A percentile compares a stretch with the other conserved stretches of the same genome.
Evolutionary conservation across 768 basidiomycete genomes (phyloP).

Genomic region (Candolleomyces aberdarensis): DNA sequence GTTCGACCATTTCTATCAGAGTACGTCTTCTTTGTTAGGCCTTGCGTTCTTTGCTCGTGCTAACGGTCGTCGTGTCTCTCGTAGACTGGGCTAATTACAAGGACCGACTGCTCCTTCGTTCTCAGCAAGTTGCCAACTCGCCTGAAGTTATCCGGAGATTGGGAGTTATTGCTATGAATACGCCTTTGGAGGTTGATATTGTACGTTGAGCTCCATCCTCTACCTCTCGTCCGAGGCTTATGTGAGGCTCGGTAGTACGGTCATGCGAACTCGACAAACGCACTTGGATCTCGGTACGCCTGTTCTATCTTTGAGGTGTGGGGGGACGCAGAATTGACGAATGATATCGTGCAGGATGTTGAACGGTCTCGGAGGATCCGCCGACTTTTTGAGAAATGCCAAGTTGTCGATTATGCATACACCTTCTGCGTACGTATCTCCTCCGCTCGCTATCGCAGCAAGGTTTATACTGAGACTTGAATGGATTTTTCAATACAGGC

Average conservation of each 20-base stretch:
- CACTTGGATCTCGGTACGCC: slow-evolving; percentile 37
- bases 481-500: slow-evolving; percentile 13
- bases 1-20: slow-evolving; percentile 46
- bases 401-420: slow-evolving; percentile 52
- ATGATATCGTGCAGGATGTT: slow-evolving; percentile 33
- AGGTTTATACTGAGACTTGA: not conserved
- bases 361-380: slow-evolving; percentile 47
- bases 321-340: not conserved
- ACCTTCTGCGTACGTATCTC: slow-evolving; percentile 37
- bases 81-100: slow-evolving; percentile 46
- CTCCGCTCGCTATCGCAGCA: no score
- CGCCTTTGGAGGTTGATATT: slow-evolving; percentile 48
- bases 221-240: not conserved
- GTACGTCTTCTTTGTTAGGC: slow-evolving; percentile 20
- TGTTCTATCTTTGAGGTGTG: not conserved
- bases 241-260: slow-evolving; percentile 30
- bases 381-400: slow-evolving; percentile 46
- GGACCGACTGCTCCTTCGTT: slow-evolving; percentile 43
- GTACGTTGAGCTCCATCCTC: slow-evolving; percentile 21
- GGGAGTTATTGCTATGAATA: slow-evolving; percentile 51
- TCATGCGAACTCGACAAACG: slow-evolving; percentile 50
- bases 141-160: slow-evolving; percentile 47
- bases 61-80: not conserved
- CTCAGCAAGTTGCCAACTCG: slow-evolving; percentile 49
- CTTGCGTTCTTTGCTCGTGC: not conserved